Conservation (phyloP, 306 rosid genomes). For the Abrus precatorius region DNA sequence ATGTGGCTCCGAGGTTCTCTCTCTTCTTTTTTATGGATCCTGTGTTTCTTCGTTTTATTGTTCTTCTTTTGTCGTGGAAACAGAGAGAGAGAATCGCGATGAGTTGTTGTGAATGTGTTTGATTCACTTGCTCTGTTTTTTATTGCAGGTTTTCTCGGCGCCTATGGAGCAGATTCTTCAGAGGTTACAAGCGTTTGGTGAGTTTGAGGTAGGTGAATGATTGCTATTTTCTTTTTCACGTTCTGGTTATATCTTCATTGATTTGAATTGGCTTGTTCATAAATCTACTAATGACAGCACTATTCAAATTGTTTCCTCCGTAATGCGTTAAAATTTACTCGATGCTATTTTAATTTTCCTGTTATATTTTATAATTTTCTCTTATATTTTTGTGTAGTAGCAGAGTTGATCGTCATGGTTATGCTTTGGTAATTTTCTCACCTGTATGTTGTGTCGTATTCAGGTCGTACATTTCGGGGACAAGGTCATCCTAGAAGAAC, state of each 20-base stretch:
- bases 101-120: conserved; percentile 37
- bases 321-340: neutral
- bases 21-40: conserved; percentile 47
- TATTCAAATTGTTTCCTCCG: conserved; percentile 15
- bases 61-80: conserved; percentile 21
- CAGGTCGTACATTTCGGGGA: conserved; percentile 84
- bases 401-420: conserved; percentile 14
- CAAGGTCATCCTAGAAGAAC: conserved; percentile 89
- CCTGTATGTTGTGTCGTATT: conserved; percentile 30
- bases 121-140: conserved; percentile 51
- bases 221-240: neutral
- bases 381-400: conserved; percentile 26
- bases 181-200: conserved; percentile 85
- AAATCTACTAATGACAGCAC: conserved; percentile 6
- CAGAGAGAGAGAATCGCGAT: conserved; percentile 41
- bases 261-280: conserved; percentile 42
- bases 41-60: conserved; percentile 29
- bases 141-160: conserved; percentile 76
- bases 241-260: conserved; percentile 14
- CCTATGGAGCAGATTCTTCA: conserved; percentile 95
- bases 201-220: conserved; percentile 74
- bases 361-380: neutral
- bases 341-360: neutral
- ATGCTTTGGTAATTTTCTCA: neutral
- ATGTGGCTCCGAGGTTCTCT: conserved; percentile 82